Evolutionary conservation across 768 basidiomycete genomes (phyloP).

Genomic region (Filobasidium wieringae): DNA sequence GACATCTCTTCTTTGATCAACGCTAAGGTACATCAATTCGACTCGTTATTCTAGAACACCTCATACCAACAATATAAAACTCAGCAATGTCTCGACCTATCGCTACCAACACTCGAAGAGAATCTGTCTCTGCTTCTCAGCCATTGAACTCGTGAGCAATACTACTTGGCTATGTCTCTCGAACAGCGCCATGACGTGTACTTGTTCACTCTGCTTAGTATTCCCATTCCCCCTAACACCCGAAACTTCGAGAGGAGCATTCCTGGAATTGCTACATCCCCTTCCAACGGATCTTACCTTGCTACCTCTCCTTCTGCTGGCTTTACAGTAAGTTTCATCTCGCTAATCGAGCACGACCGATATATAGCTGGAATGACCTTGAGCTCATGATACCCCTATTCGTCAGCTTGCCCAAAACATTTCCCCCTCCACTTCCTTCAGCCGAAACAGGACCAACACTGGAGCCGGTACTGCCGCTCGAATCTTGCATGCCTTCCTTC

Average conservation of each 20-base stretch:
- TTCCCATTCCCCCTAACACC: constrained; percentile 38
- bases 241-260: constrained; percentile 26
- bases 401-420: not conserved
- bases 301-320: constrained; percentile 23
- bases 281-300: constrained; percentile 17
- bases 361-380: constrained; percentile 4
- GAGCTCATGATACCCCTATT: not conserved
- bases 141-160: constrained; percentile 33
- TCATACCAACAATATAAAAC: too few species aligned
- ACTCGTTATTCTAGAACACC: too few species aligned
- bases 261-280: constrained; percentile 26
- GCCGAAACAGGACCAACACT: not conserved
- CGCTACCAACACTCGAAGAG: constrained; percentile 20
- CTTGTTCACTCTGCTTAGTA: constrained; percentile 17
- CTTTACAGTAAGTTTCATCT: constrained; percentile 17
- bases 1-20: too few species aligned
- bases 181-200: not conserved
- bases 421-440: constrained; percentile 3
- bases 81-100: constrained; percentile 4
- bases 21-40: too few species aligned
- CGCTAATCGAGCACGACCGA: not conserved
- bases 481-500: constrained; percentile 8
- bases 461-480: constrained; percentile 2
- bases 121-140: constrained; percentile 37
- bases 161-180: not conserved